phyloP scores from a whole-genome alignment of 1,284 basidiomycete genomes.

The Irpex sp. region DNA sequence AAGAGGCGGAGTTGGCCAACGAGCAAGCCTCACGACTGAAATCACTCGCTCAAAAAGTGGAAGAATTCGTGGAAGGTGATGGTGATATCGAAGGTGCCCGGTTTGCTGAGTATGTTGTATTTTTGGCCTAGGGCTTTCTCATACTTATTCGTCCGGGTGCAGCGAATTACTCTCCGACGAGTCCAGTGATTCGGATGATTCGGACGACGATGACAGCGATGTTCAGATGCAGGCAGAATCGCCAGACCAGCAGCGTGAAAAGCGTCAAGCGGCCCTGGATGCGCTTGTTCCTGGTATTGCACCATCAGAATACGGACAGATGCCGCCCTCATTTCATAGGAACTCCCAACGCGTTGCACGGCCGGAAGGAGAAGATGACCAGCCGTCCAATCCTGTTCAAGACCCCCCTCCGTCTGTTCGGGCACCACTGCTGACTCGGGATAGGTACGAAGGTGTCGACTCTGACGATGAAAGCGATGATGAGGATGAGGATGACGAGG shows the following conservation, averaged over 20 bases:
- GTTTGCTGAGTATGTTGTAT: conserved; percentile 75
- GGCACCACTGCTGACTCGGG: conserved; percentile 73
- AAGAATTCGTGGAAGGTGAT: conserved; percentile 82
- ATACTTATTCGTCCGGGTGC: neutral
- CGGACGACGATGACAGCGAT: conserved; percentile 32
- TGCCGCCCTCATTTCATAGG: conserved; percentile 66
- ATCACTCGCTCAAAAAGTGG: conserved; percentile 79
- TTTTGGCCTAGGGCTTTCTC: neutral
- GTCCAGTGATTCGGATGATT: conserved; percentile 38
- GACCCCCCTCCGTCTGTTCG: conserved; percentile 45
- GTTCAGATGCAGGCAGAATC: conserved; percentile 4
- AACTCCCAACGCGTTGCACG: conserved; percentile 66
- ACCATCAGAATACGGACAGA: conserved; percentile 73
- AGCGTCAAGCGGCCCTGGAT: conserved; percentile 62
- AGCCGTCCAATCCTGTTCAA: conserved; percentile 6
- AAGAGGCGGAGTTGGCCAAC: conserved; percentile 48
- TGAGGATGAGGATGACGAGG: conserved; percentile 50
- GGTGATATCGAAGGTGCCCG: conserved; percentile 84
- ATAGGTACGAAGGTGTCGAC: conserved; percentile 81
- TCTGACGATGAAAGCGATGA: conserved; percentile 83
- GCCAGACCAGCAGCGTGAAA: conserved; percentile 27
- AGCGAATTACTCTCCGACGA: conserved; percentile 63
- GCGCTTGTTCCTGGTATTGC: conserved; percentile 67
- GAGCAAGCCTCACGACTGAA: conserved; percentile 70
- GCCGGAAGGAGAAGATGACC: neutral